Base-by-base conservation (phyloP, 2,329 filamentous ascomycete genomes). In the Blumeriella jaapii region DNA sequence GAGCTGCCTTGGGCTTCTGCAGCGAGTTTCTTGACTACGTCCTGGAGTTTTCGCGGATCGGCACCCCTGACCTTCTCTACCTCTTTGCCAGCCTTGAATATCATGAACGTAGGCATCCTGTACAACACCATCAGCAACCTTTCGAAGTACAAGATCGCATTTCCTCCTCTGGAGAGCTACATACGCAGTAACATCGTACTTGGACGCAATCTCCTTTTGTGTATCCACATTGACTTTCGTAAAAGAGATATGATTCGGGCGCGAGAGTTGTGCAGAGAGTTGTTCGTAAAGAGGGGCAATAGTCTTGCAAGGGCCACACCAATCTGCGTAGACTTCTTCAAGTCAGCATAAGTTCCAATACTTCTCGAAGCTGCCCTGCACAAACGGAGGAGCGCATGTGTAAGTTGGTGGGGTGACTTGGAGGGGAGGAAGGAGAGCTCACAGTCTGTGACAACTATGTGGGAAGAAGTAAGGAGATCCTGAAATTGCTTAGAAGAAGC, bases 361-460 rank as follows among this genome's bases (percentile, higher is more conserved):
- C 12, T 2, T 23, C 20, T n/a, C 12, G 22, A 23, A 23, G 4
- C 19, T 24, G 20, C 9, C 10, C 14, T 19, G 14, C n/a, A 12
- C n/a, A 35, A 29, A 33, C 9, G n/a, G 17, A 24, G 23, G 13
- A 32, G 11, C 3, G 20, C 18, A 25, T 25, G 34, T 42, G 32
- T 29, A 32, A 33, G 28, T 33, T 24, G 7, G 22, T 8, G 7
- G 7, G 11, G 20, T 20, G 36, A 18, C 44, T 34, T 25, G 42
- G 32, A 49, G 49, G 43, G 51, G 53, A 50, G 48, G 52, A 42
- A 55, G 50, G 53, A 40, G 15, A 37, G 41, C 83, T 71, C 66
- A 93, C 86, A 95, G 62, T 94, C 83, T 53, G 80, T 78, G 36
- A 96, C 78, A 26, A 96, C 83, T 40, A 94, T 74, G 47, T 72